Evolutionary conservation across 441 rosid genomes (phyloP), one percentile per base, ranked within the genome.

Genomic region (Omphalea diandra): DNA sequence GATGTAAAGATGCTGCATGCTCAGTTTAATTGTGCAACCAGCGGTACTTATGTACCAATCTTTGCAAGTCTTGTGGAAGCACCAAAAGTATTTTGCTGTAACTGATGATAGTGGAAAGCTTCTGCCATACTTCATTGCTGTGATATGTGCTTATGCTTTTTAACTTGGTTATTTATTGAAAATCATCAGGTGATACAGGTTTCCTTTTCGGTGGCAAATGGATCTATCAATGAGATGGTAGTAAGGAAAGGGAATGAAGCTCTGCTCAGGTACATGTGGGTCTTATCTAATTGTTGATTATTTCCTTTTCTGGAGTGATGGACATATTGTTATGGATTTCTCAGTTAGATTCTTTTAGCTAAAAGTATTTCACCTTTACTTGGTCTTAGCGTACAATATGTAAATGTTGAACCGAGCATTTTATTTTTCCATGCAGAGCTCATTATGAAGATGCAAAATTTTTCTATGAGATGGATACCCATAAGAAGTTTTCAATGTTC

Each of bases 241-340:
- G 99, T 94, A 74, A 84, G 81, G 81, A 86, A 92, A 84, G 99
- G 99, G 78, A 94, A 92, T 83, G 99, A 94, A 85, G 99, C 99
- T 76, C 98, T 94, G 60, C 96, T 94, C 82, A 94, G 99, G 99
- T 94, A 78, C 43, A 57, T 65, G 69, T 68, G 56, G 69, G 53
- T 71, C 56, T 72, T 67, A 44, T 56, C 60, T 70, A 22, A 71
- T 55, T 41, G n/a, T 46, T 29, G 44, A 5, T 60, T 55, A n/a
- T 49, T 17, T 46, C 29, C 41, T 53, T 20, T 33, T 63, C 47
- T 2, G 24, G 32, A 35, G 31, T 43, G 24, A 62, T 40, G 49
- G 26, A 22, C 41, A 62, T 55, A 58, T 41, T 29, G 5, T 38
- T 41, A 26, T 56, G 58, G 56, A 29, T 64, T 36, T 67, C 20